Evolutionary conservation across 2,329 filamentous ascomycete species (phyloP).

Genomic region (Colletotrichum sp.): DNA sequence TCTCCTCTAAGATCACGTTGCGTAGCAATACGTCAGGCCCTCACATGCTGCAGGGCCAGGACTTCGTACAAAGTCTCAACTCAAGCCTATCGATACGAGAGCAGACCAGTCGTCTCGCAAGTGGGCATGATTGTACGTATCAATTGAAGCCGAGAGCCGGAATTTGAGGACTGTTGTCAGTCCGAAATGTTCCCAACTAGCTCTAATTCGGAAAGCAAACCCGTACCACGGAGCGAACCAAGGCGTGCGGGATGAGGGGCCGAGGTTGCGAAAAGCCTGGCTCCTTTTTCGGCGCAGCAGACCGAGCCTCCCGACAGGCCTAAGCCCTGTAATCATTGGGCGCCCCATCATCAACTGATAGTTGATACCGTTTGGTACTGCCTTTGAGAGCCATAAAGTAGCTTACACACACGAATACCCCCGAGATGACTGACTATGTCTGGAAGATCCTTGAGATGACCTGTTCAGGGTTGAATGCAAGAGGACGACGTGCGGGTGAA

Average conservation of each 20-base stretch:
- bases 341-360: not conserved
- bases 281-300: not conserved
- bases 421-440: not conserved
- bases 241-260: not conserved
- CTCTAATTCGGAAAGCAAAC: not conserved
- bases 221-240: not conserved
- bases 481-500: not conserved
- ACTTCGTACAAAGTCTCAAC: not conserved
- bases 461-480: not conserved
- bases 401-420: not conserved
- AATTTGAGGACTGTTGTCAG: not conserved
- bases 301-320: not conserved
- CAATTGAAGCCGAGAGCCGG: not conserved
- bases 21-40: not conserved
- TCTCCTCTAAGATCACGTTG: not conserved
- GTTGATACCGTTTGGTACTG: not conserved
- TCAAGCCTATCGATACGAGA: not conserved
- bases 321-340: not conserved
- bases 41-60: not conserved
- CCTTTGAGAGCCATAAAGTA: not conserved
- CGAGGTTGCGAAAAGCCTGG: not conserved
- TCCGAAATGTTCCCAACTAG: not conserved
- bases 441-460: not conserved
- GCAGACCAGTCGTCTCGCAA: not conserved
- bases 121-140: not conserved